Conservation (phyloP, 306 rosid genomes). For the Amphicarpaea edgeworthii region DNA sequence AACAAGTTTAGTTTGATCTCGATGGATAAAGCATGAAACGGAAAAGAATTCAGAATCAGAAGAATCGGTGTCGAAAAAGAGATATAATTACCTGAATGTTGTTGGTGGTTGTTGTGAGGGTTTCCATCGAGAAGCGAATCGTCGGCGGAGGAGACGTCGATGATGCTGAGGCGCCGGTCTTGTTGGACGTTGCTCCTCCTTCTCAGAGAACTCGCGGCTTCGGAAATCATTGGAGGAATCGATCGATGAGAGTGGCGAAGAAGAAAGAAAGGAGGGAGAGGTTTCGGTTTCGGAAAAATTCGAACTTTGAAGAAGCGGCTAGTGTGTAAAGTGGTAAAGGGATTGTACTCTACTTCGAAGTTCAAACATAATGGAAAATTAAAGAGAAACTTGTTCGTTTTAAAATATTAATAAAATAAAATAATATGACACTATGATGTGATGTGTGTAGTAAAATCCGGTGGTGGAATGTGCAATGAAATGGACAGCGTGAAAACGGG, state of each 20-base stretch:
- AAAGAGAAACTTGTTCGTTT: no score
- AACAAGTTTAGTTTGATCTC: conserved; percentile 1
- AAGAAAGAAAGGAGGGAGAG: not conserved
- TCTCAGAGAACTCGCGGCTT: conserved; percentile 46
- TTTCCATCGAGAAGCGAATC: conserved; percentile 71
- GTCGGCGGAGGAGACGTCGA: conserved; percentile 87
- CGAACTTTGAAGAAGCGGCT: conserved; percentile 46
- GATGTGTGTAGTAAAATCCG: no score
- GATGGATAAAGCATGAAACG: not conserved
- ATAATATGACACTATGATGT: no score
- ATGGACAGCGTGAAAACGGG: no score
- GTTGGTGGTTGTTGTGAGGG: conserved; percentile 26
- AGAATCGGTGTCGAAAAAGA: not conserved
- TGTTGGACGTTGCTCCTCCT: conserved; percentile 51
- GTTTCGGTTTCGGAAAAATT: conserved; percentile 23
- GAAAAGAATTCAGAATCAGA: not conserved
- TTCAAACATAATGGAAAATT: no score
- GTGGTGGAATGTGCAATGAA: no score
- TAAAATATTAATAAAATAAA: no score
- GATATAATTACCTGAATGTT: conserved; percentile 62
- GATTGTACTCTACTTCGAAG: no score
- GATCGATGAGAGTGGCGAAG: not conserved
- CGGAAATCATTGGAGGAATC: conserved; percentile 35
- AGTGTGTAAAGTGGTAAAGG: no score
- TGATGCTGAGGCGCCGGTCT: conserved; percentile 79